Conservation (phyloP, 306 rosid species). For the Canavalia ensiformis region DNA sequence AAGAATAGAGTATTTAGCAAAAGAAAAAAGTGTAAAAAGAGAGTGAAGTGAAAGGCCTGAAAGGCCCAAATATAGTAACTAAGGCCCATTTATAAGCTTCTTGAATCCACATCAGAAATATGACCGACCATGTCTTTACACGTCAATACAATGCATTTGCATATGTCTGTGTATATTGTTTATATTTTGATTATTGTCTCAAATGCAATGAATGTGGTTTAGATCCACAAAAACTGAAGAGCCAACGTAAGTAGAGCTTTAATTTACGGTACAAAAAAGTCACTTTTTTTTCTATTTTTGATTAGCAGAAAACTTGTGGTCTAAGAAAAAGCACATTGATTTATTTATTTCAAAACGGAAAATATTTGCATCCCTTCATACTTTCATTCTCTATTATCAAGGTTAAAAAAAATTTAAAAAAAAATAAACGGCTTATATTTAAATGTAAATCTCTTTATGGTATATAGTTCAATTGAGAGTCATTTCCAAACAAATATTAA, state of each 20-base stretch:
- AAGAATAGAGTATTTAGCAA: too few relatives aligned
- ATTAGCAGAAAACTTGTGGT: slow-evolving; percentile 7
- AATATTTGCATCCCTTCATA: too few relatives aligned
- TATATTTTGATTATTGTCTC: background rate
- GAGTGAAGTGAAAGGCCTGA: background rate
- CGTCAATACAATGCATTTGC: background rate
- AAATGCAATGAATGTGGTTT: background rate
- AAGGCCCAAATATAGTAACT: background rate
- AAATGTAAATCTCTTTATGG: too few relatives aligned
- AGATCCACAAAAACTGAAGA: background rate
- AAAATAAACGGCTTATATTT: too few relatives aligned
- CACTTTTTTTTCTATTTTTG: background rate
- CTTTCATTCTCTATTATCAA: too few relatives aligned
- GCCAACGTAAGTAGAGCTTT: background rate
- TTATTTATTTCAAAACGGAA: background rate
- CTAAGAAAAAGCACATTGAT: background rate
- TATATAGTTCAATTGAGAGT: too few relatives aligned
- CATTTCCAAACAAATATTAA: too few relatives aligned
- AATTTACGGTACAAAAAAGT: background rate
- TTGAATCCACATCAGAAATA: slow-evolving; percentile 3
- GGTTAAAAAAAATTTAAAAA: too few relatives aligned
- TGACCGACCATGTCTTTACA: background rate
- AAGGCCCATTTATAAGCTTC: background rate
- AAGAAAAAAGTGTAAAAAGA: background rate
- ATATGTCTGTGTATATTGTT: background rate